Base-by-base conservation (phyloP, 352 stramenopile species). In the Blastocystis sp. region DNA sequence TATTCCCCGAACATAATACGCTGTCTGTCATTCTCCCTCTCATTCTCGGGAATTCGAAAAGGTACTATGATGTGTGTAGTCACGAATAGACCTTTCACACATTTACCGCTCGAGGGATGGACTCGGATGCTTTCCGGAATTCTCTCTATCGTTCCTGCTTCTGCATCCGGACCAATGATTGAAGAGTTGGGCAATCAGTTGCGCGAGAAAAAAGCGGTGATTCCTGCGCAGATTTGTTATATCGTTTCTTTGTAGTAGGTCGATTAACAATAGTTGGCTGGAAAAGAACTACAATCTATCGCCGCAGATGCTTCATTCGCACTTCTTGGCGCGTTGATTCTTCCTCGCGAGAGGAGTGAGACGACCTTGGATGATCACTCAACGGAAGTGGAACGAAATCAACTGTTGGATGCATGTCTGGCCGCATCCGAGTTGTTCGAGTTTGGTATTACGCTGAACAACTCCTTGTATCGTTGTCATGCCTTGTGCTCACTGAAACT, bases 181-280 rank as follows among this genome's bases (percentile, higher is more conserved):
- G 62, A n/a, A 13, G 73, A 84, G 13, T 26, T 84, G 50, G 73
- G 47, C 53, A 61, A 64, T 20, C 59, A 53, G 34, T 29, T 84
- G 7, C 47, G 34, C 18, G 43, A 50, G 8, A 47, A 84, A 23
- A 20, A 84, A 23, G 20, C 26, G 1, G 3, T 84, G 23, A 84
- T 84, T 68, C 73, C 73, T 47, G 13, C 73, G 23, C 73, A 84
- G n/a, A 84, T 84, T 41, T 84, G 73, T n/a, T 64, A 39, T 26
- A 84, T 84, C 3, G 45, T 73, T 15, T 29, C 29, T 47, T 47
- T 73, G 15, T 29, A 11, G 23, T 9, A 26, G 20, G 7, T 34
- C 39, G 41, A 15, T 73, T 26, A 73, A 4, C 20, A 26, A 15
- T 73, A 73, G 62, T 43, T 84, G 3, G 53, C 43, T n/a, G 73